Conservation (phyloP, 371 early-diverging fungal genomes). For the Fennellomyces sp. region DNA sequence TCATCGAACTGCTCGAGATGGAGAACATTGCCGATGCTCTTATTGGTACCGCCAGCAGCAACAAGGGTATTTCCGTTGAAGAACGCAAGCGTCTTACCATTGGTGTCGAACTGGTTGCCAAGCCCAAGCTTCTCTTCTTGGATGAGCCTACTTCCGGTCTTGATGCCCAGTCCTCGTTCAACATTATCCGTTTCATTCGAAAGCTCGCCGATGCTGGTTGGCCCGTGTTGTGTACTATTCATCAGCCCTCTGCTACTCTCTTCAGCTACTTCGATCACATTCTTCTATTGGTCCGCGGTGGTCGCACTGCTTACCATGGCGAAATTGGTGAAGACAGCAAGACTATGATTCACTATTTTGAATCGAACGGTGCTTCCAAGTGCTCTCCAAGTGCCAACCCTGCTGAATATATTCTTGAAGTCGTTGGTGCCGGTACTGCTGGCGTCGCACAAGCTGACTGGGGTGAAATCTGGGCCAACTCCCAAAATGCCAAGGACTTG, state of each 20-base stretch:
- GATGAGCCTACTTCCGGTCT: conserved; percentile 90
- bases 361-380: conserved; percentile 61
- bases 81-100: conserved; percentile 73
- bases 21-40: conserved; percentile 62
- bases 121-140: conserved; percentile 78
- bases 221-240: conserved; percentile 82
- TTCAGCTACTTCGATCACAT: conserved; percentile 85
- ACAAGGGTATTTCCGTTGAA: conserved; percentile 65
- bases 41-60: conserved; percentile 62
- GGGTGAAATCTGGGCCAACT: conserved; percentile 63
- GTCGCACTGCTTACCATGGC: conserved; percentile 81
- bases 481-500: conserved; percentile 46
- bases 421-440: conserved; percentile 63
- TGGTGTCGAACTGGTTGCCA: conserved; percentile 75
- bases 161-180: conserved; percentile 68
- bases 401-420: conserved; percentile 75
- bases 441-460: conserved; percentile 64
- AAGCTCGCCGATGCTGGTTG: conserved; percentile 72
- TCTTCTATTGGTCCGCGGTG: conserved; percentile 79
- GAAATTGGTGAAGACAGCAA: conserved; percentile 62
- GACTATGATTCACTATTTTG: conserved; percentile 65
- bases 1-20: conserved; percentile 70
- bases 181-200: conserved; percentile 75
- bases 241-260: conserved; percentile 83
- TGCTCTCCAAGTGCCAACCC: conserved; percentile 67